phyloP scores from a whole-genome alignment of 1,139 yeast species.

The Yamadazyma buinensis region DNA sequence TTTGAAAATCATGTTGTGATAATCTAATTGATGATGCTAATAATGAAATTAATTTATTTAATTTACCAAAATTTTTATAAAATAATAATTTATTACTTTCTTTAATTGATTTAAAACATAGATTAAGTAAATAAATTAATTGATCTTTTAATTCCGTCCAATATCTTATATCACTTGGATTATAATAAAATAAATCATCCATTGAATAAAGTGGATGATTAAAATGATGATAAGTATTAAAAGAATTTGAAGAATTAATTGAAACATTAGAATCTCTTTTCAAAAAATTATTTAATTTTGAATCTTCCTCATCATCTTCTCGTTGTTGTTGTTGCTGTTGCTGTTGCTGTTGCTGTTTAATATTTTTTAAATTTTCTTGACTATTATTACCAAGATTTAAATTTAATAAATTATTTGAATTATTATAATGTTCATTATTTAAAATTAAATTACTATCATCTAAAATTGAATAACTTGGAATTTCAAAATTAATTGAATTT shows the following conservation, averaged over 20 bases:
- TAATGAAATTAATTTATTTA: conserved; percentile 46
- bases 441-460: conserved; percentile 20
- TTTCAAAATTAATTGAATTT: conserved; percentile 20
- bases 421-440: conserved; percentile 3
- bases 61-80: conserved; percentile 46
- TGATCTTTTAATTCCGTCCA: conserved; percentile 54
- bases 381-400: too few species aligned
- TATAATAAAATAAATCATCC: conserved; percentile 49
- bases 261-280: conserved; percentile 42
- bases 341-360: too few species aligned
- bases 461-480: conserved; percentile 27
- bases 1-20: conserved; percentile 45
- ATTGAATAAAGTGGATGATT: conserved; percentile 39
- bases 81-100: conserved; percentile 50
- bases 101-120: conserved; percentile 45
- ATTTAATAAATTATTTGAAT: neutral
- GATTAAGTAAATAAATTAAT: conserved; percentile 42
- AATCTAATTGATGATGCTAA: conserved; percentile 52
- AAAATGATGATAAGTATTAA: conserved; percentile 38
- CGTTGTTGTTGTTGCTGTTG: too few species aligned
- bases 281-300: conserved; percentile 24
- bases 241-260: conserved; percentile 24
- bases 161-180: conserved; percentile 51
- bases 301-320: conserved; percentile 21
- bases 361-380: too few species aligned